A percentile compares a stretch with the other conserved stretches of the same genome.
Evolutionary conservation across 129 eudicot species (phyloP).

Genomic region (Heracleum sosnowskyi): DNA sequence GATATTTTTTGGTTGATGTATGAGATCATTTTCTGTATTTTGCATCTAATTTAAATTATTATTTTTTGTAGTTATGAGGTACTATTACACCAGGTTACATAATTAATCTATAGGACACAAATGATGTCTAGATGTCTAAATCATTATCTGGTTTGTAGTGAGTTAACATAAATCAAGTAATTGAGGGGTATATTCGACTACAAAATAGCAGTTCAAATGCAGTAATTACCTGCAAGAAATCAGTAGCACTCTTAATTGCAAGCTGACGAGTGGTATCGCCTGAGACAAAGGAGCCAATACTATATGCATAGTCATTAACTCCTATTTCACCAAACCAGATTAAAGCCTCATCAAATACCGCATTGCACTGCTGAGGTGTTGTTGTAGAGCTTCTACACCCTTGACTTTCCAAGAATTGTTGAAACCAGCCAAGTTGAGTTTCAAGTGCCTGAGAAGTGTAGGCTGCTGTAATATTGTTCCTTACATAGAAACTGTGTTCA

Average conservation of each 20-base stretch:
- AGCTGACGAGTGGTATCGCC: constrained; percentile 46
- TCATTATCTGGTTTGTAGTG: neutral
- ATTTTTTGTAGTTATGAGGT: neutral
- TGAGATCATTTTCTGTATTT: neutral
- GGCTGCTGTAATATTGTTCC: constrained; percentile 52
- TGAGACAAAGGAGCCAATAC: constrained; percentile 45
- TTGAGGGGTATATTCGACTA: neutral
- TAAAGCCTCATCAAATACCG: constrained; percentile 56
- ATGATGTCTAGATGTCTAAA: neutral
- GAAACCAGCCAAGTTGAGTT: constrained; percentile 68
- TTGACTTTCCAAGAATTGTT: constrained; percentile 30
- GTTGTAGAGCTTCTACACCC: constrained; percentile 32
- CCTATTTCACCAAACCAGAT: constrained; percentile 97
- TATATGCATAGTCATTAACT: constrained; percentile 82
- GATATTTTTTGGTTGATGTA: neutral
- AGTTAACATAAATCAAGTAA: neutral
- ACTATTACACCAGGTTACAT: neutral
- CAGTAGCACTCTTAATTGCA: constrained; percentile 43
- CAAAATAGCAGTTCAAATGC: neutral
- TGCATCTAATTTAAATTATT: neutral
- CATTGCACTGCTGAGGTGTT: constrained; percentile 40
- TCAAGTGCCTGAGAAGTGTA: constrained; percentile 49
- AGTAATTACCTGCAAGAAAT: constrained; percentile 55
- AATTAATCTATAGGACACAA: neutral
- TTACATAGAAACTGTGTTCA: constrained; percentile 52